A percentile compares a stretch with the other conserved stretches of the same genome.
Conservation (phyloP, 305 asterid species). For the Plantago coronopus region DNA sequence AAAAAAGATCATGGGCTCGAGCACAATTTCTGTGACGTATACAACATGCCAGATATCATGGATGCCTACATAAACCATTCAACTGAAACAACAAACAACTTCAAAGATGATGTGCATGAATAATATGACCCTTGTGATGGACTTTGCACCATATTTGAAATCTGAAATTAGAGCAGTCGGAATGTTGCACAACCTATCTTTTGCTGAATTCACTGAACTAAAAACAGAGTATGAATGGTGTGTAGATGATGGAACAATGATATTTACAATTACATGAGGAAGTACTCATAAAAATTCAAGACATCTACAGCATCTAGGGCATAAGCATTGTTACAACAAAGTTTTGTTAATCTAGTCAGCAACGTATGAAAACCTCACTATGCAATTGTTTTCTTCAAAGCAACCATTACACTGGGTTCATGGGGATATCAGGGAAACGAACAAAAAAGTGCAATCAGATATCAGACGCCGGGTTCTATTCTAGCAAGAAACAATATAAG, state of each 20-base stretch:
- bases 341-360: neutral
- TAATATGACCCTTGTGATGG: neutral
- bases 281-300: neutral
- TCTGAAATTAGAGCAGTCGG: neutral
- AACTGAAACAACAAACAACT: neutral
- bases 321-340: neutral
- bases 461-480: constrained; percentile 10
- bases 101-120: neutral
- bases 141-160: constrained; percentile 13
- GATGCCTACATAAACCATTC: neutral
- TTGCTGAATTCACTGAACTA: neutral
- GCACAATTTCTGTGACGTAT: neutral
- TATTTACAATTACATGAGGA: neutral
- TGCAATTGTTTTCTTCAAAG: neutral
- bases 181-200: neutral
- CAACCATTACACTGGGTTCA: constrained; percentile 5
- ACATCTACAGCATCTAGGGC: neutral
- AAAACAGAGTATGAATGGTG: neutral
- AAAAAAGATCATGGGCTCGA: neutral
- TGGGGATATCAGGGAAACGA: constrained; percentile 3
- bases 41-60: neutral
- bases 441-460: constrained; percentile 7
- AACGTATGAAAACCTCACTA: constrained; percentile 2
- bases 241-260: neutral
- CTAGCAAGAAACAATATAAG: constrained; percentile 3